Percentiles rank a stretch among this genome's conserved stretches.
phyloP scores from a whole-genome alignment of 305 asterid species.

The Fraxinus velutina region DNA sequence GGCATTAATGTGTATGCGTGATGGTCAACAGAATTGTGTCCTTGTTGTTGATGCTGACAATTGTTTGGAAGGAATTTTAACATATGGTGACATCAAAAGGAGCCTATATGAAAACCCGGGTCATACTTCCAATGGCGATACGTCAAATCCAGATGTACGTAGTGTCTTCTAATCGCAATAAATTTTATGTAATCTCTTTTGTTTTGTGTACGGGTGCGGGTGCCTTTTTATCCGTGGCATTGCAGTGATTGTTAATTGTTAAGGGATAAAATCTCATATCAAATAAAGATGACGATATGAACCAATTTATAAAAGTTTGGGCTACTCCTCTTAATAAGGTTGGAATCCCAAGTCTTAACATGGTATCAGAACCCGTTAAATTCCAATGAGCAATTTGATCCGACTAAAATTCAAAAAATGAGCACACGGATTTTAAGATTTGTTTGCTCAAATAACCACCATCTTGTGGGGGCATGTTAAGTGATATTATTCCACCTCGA shows the following conservation, averaged over 20 bases:
- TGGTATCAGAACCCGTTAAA: too few species aligned
- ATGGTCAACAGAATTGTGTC: conserved; percentile 62
- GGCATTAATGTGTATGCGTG: conserved; percentile 65
- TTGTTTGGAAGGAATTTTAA: conserved; percentile 76
- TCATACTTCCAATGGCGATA: conserved; percentile 46
- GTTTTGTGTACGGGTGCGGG: not conserved
- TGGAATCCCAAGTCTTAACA: too few species aligned
- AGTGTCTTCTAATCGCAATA: not conserved
- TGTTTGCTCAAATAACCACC: too few species aligned
- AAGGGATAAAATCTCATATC: too few species aligned
- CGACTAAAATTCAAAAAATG: too few species aligned
- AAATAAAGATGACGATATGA: too few species aligned
- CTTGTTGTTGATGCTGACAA: conserved; percentile 69
- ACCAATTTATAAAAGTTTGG: too few species aligned
- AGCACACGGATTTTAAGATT: too few species aligned
- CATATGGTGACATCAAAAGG: conserved; percentile 72
- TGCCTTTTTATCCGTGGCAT: not conserved
- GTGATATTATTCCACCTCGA: not conserved
- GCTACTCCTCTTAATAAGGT: too few species aligned
- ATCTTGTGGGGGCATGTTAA: too few species aligned
- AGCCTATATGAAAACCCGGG: conserved; percentile 46
- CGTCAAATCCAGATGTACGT: conserved; percentile 48
- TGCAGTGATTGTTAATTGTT: not conserved
- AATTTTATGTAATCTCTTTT: not conserved
- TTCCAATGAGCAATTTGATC: too few species aligned